A percentile compares a stretch with the other conserved stretches of the same genome.
These are phyloP conservation scores for Francoa sonchifolia DNA, from an alignment of 441 rosid species.

Conservation along the genomic window DNA sequence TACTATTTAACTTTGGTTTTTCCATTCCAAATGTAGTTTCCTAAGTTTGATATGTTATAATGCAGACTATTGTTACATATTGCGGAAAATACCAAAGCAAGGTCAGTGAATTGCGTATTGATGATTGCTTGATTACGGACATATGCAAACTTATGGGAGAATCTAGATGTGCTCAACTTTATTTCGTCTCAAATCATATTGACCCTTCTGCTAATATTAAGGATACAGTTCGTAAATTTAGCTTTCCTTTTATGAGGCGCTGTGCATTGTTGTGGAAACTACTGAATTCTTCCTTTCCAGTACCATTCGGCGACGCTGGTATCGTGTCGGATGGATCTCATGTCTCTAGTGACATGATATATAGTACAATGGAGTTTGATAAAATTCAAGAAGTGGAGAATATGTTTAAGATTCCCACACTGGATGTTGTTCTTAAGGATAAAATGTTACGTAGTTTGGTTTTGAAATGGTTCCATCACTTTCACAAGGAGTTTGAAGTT, in stretches of 20 bases:
- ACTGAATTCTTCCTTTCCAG: constrained; percentile 40
- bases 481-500: constrained; percentile 33
- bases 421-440: constrained; percentile 50
- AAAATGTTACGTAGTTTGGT: constrained; percentile 35
- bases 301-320: constrained; percentile 41
- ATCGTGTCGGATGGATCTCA: constrained; percentile 21
- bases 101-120: constrained; percentile 19
- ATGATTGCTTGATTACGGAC: constrained; percentile 45
- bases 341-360: constrained; percentile 23
- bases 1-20: too few species aligned
- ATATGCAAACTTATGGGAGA: constrained; percentile 40
- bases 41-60: constrained; percentile 17
- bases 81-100: constrained; percentile 26
- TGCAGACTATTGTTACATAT: constrained; percentile 66
- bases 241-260: constrained; percentile 83
- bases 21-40: constrained; percentile 3
- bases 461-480: constrained; percentile 64
- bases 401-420: constrained; percentile 64
- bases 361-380: constrained; percentile 36
- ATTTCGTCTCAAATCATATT: constrained; percentile 41
- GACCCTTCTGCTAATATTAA: constrained; percentile 38
- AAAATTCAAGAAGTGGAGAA: constrained; percentile 60
- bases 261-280: constrained; percentile 90
- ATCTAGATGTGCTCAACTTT: constrained; percentile 33
- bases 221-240: constrained; percentile 45